Conservation (phyloP, 495 filamentous ascomycete genomes). For the Melanomma pulvis-pyrius region DNA sequence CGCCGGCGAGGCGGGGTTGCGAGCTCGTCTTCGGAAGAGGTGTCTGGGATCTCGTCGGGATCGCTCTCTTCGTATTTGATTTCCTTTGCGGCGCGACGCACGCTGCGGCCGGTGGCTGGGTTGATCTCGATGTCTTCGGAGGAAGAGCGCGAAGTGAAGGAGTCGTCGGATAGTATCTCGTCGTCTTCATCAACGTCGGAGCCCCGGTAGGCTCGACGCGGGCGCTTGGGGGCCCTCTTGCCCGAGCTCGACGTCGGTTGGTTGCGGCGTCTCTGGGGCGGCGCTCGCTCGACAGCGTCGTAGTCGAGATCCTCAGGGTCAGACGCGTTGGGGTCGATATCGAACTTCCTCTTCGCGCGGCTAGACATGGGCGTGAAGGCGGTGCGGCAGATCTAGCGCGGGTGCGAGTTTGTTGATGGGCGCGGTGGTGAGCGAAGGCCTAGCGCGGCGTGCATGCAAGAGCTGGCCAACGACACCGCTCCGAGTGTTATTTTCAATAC, state of each 20-base stretch:
- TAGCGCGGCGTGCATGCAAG: not conserved
- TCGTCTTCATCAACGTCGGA: slow-evolving; percentile 72
- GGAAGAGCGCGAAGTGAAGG: slow-evolving; percentile 63
- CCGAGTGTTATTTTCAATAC: not conserved
- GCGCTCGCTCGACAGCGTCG: slow-evolving; percentile 45
- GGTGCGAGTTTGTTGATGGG: slow-evolving; percentile 7
- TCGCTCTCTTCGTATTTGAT: slow-evolving; percentile 47
- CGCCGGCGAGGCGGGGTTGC: slow-evolving; percentile 4
- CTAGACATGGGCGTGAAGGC: slow-evolving; percentile 49
- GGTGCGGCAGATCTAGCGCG: slow-evolving; percentile 2
- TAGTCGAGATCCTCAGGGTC: slow-evolving; percentile 85
- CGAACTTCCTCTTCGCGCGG: slow-evolving; percentile 68
- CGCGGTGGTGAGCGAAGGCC: slow-evolving; percentile 15
- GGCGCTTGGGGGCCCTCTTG: slow-evolving; percentile 53
- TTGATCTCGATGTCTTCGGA: slow-evolving; percentile 67
- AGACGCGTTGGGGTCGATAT: slow-evolving; percentile 80
- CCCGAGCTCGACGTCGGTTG: slow-evolving; percentile 33
- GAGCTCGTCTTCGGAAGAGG: slow-evolving; percentile 37
- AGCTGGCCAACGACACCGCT: slow-evolving; percentile 16
- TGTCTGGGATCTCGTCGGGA: slow-evolving; percentile 51
- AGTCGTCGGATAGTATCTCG: slow-evolving; percentile 58
- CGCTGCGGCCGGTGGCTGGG: slow-evolving; percentile 69
- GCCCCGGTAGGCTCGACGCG: slow-evolving; percentile 52
- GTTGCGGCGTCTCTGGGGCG: slow-evolving; percentile 30
- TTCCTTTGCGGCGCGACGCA: slow-evolving; percentile 63